Conservation (phyloP, 106 monocot genomes). For the Allium cepa region DNA sequence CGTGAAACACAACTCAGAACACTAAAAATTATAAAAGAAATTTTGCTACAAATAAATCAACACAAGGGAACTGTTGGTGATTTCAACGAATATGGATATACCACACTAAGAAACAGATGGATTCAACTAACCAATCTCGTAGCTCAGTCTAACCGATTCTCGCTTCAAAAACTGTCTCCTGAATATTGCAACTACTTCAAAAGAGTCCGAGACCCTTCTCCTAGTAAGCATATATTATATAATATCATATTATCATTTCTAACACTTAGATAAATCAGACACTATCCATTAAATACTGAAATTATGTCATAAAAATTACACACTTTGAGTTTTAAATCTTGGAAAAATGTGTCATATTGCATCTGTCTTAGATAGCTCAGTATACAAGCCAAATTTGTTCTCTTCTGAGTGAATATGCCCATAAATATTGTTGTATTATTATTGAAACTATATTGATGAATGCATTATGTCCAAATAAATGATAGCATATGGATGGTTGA, state of each 20-base stretch:
- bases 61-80: slow-evolving; percentile 20
- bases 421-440: background rate
- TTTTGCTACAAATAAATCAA: slow-evolving; percentile 21
- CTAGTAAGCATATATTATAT: slow-evolving; percentile 45
- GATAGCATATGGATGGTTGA: slow-evolving; percentile 79
- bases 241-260: slow-evolving; percentile 22
- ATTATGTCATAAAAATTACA: background rate
- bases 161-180: slow-evolving; percentile 25
- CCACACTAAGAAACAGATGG: slow-evolving; percentile 43
- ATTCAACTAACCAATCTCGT: slow-evolving; percentile 27
- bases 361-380: too few relatives aligned
- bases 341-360: background rate
- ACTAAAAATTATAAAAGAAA: slow-evolving; percentile 48
- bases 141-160: slow-evolving; percentile 49
- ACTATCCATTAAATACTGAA: background rate
- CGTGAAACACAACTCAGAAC: slow-evolving; percentile 27
- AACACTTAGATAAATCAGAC: background rate
- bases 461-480: background rate
- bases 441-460: background rate
- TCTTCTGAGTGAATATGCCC: background rate
- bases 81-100: slow-evolving; percentile 46
- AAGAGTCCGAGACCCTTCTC: too few relatives aligned
- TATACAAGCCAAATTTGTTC: too few relatives aligned
- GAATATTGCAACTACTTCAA: too few relatives aligned
- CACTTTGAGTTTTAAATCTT: background rate